phyloP scores from a whole-genome alignment of 2,329 filamentous ascomycete species.

The Pseudogymnoascus sp. region DNA sequence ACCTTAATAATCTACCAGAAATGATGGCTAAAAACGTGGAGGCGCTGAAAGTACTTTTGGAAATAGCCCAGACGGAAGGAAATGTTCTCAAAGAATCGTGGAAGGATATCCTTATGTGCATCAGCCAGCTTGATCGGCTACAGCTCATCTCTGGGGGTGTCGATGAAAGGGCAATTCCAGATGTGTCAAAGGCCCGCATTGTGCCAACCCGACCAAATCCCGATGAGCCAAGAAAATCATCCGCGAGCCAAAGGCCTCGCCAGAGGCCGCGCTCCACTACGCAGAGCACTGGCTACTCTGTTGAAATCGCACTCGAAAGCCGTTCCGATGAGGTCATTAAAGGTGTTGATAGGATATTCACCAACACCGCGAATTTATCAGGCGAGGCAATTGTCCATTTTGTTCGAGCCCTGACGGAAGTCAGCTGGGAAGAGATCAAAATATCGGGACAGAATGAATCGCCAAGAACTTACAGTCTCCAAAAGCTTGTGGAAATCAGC shows the following conservation, averaged over 20 bases:
- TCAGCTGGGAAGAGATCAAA: constrained; percentile 98
- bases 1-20: constrained; percentile 89
- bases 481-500: constrained; percentile 97
- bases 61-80: constrained; percentile 87
- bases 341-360: constrained; percentile 91
- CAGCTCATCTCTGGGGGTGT: constrained; percentile 93
- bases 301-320: constrained; percentile 84
- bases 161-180: constrained; percentile 84
- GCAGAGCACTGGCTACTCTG: constrained; percentile 45
- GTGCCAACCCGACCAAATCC: constrained; percentile 50
- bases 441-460: constrained; percentile 94
- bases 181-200: constrained; percentile 78
- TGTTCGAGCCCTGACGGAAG: constrained; percentile 82
- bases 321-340: constrained; percentile 89
- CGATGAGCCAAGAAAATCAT: constrained; percentile 57
- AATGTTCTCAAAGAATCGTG: constrained; percentile 84
- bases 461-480: constrained; percentile 90
- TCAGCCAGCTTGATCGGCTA: constrained; percentile 90
- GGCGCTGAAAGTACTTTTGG: constrained; percentile 82
- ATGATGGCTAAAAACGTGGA: constrained; percentile 96
- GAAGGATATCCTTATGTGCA: constrained; percentile 90
- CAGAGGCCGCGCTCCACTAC: constrained; percentile 45
- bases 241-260: constrained; percentile 45
- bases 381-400: constrained; percentile 95
- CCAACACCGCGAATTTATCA: constrained; percentile 86